These are phyloP conservation scores for Scheffersomyces illinoinensis DNA, from an alignment of 1,139 yeast species.

Conservation along the genomic window DNA sequence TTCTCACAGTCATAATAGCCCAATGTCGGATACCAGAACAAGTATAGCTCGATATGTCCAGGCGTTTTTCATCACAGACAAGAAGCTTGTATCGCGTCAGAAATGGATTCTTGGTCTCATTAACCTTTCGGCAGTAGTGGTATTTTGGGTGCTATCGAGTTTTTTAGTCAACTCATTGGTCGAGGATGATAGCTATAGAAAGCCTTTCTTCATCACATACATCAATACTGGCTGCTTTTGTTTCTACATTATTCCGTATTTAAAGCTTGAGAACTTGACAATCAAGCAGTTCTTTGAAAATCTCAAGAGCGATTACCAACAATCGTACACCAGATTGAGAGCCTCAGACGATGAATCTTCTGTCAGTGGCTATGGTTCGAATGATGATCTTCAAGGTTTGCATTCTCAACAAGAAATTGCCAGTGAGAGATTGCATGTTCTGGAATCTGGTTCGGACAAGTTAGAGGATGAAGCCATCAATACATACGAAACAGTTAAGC, in stretches of 20 bases:
- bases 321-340: not conserved
- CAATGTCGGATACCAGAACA: not conserved
- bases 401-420: conserved; percentile 13
- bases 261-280: conserved; percentile 23
- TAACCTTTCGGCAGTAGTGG: conserved; percentile 70
- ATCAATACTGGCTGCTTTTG: conserved; percentile 83
- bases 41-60: conserved; percentile 6
- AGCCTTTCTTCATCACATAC: conserved; percentile 94
- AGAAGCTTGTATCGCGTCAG: conserved; percentile 28
- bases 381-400: conserved; percentile 19
- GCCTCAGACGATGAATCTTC: conserved; percentile 7
- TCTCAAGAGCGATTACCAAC: conserved; percentile 21
- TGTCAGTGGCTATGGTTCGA: conserved; percentile 21
- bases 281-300: conserved; percentile 23
- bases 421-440: conserved; percentile 1
- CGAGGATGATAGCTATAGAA: conserved; percentile 68
- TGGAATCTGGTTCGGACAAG: conserved; percentile 2
- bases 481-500: conserved; percentile 49
- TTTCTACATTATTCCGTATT: conserved; percentile 71
- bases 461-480: conserved; percentile 25
- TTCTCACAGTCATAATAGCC: not conserved
- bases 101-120: conserved; percentile 78
- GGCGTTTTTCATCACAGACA: conserved; percentile 16
- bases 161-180: conserved; percentile 74
- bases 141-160: conserved; percentile 87